These are phyloP conservation scores for Eragrostis curvula DNA, from an alignment of 176 grass and related monocot species.

Conservation along the genomic window DNA sequence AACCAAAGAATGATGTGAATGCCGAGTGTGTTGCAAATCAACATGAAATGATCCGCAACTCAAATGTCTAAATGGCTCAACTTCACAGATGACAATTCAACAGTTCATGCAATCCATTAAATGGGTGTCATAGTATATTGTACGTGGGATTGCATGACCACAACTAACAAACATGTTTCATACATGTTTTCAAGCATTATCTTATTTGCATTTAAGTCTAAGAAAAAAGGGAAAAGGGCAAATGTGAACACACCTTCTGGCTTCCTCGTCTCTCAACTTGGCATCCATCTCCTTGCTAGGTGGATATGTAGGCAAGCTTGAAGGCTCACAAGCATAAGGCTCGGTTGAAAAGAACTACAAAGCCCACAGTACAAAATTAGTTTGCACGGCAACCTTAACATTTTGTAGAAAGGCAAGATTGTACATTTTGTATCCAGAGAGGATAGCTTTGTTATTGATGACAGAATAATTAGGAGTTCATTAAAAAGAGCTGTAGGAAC, in stretches of 20 bases:
- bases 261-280: slow-evolving; percentile 58
- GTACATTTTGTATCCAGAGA: neutral
- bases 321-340: slow-evolving; percentile 56
- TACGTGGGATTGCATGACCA: neutral
- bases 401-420: slow-evolving; percentile 9
- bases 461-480: slow-evolving; percentile 2
- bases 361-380: neutral
- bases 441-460: neutral
- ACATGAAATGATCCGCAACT: slow-evolving; percentile 1
- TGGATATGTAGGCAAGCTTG: slow-evolving; percentile 53
- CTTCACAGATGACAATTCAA: neutral
- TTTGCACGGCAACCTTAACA: neutral
- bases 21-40: slow-evolving; percentile 1
- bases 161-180: neutral
- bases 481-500: slow-evolving; percentile 3
- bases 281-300: slow-evolving; percentile 76
- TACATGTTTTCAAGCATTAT: slow-evolving; percentile 3
- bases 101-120: slow-evolving; percentile 22
- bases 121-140: neutral
- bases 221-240: slow-evolving; percentile 18
- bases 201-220: slow-evolving; percentile 1
- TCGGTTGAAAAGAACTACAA: slow-evolving; percentile 62
- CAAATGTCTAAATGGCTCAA: slow-evolving; percentile 4
- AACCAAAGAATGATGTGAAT: neutral
- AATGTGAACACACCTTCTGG: slow-evolving; percentile 51